A percentile compares a stretch with the other conserved stretches of the same genome.
Evolutionary conservation across 2,329 filamentous ascomycete genomes (phyloP).

Genomic region (Chaetomiaceae sp.): DNA sequence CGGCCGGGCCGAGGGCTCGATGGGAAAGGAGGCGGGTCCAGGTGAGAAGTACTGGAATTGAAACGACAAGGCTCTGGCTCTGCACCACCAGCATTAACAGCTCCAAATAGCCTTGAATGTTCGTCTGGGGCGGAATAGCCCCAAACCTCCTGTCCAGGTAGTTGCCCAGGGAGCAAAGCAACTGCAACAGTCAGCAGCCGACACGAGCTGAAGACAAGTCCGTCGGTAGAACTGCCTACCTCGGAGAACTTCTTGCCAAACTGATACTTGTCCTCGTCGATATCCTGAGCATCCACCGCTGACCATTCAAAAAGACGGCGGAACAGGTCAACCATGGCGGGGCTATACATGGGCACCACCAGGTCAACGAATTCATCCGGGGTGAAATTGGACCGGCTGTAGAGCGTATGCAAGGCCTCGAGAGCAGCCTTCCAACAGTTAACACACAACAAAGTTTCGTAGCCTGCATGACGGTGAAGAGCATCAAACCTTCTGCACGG

Average conservation of each 20-base stretch:
- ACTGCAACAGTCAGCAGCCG: conserved; percentile 40
- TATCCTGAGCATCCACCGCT: conserved; percentile 68
- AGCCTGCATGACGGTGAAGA: neutral
- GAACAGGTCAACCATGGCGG: conserved; percentile 64
- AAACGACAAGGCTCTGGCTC: conserved; percentile 83
- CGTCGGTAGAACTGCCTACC: conserved; percentile 41
- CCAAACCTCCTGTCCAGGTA: conserved; percentile 74
- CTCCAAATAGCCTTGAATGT: conserved; percentile 69
- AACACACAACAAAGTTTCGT: conserved; percentile 14
- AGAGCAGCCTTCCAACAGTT: conserved; percentile 58
- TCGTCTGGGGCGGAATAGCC: conserved; percentile 54
- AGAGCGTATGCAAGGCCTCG: conserved; percentile 78
- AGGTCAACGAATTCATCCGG: conserved; percentile 73
- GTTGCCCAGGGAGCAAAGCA: conserved; percentile 77
- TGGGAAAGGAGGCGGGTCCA: conserved; percentile 81
- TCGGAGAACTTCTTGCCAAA: conserved; percentile 92
- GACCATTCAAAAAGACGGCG: conserved; percentile 75
- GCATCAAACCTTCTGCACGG: conserved; percentile 63
- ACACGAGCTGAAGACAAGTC: neutral
- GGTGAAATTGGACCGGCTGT: conserved; percentile 65
- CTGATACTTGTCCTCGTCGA: conserved; percentile 87
- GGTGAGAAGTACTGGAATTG: conserved; percentile 83
- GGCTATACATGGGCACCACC: conserved; percentile 71
- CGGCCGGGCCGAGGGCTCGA: conserved; percentile 56
- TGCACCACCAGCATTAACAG: conserved; percentile 74